These are phyloP conservation scores for Geotrichum candidum DNA, from an alignment of 1,139 yeast genomes.

Conservation along the genomic window DNA sequence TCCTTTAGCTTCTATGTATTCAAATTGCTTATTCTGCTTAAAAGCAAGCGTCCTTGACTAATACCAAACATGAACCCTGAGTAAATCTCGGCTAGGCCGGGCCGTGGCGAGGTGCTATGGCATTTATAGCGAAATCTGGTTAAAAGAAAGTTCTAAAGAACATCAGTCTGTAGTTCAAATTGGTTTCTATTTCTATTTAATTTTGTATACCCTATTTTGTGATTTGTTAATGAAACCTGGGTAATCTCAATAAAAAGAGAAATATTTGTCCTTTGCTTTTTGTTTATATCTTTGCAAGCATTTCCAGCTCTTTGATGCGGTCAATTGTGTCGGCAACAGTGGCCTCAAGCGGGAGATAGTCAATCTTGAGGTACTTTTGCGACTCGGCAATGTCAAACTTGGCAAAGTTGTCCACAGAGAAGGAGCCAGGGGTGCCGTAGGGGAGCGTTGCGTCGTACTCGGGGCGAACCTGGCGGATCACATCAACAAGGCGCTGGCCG, in stretches of 20 bases:
- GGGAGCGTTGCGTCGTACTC: constrained; percentile 11
- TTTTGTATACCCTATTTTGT: too few species aligned
- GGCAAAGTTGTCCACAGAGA: constrained; percentile 1
- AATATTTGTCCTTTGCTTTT: too few species aligned
- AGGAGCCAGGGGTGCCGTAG: constrained; percentile 12
- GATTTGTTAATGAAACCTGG: too few species aligned
- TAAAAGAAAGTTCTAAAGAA: too few species aligned
- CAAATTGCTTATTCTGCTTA: neutral
- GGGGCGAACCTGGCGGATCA: constrained; percentile 28
- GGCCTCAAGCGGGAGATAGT: constrained; percentile 24
- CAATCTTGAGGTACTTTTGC: constrained; percentile 22
- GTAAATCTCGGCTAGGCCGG: too few species aligned
- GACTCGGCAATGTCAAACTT: constrained; percentile 21
- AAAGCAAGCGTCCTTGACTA: neutral
- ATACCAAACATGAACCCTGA: neutral
- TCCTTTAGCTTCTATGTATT: neutral
- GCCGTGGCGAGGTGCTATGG: too few species aligned
- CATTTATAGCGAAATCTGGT: too few species aligned
- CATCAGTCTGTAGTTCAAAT: too few species aligned
- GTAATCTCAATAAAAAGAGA: too few species aligned
- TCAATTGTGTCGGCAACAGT: constrained; percentile 21
- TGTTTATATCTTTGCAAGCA: neutral
- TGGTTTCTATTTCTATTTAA: too few species aligned
- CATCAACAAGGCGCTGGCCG: constrained; percentile 34
- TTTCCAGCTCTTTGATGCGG: constrained; percentile 18